Percentiles rank a stretch among this genome's conserved stretches.
Conservation (phyloP, 768 basidiomycete genomes). For the Suillus plorans region DNA sequence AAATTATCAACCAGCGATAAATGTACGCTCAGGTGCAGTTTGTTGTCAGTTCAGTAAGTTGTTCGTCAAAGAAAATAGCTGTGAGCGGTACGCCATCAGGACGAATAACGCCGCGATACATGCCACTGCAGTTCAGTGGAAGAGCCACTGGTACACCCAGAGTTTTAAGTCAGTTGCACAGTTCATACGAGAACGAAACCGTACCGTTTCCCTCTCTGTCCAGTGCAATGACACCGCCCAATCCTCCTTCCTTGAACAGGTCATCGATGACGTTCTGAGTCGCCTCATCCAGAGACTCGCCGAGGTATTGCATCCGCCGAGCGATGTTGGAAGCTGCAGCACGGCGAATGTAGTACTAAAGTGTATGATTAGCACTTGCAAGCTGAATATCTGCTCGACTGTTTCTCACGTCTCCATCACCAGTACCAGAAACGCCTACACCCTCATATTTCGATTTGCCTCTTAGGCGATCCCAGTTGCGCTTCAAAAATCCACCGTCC, state of each 20-base stretch:
- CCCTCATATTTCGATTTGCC: slow-evolving; percentile 39
- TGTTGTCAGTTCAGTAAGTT: slow-evolving; percentile 23
- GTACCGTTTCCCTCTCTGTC: slow-evolving; percentile 69
- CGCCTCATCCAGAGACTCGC: slow-evolving; percentile 58
- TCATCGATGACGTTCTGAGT: slow-evolving; percentile 55
- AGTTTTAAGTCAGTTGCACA: neutral
- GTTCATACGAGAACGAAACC: slow-evolving; percentile 13
- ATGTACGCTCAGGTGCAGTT: neutral
- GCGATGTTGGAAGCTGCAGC: slow-evolving; percentile 67
- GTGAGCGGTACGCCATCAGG: slow-evolving; percentile 69
- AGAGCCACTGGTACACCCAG: slow-evolving; percentile 54
- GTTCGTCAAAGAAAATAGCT: slow-evolving; percentile 77
- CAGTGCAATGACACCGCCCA: slow-evolving; percentile 75
- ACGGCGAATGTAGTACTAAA: slow-evolving; percentile 75
- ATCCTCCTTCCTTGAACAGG: slow-evolving; percentile 55
- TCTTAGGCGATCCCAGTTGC: slow-evolving; percentile 40
- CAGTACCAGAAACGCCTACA: slow-evolving; percentile 81
- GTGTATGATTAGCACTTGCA: slow-evolving; percentile 6
- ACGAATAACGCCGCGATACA: slow-evolving; percentile 78
- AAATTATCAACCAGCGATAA: neutral
- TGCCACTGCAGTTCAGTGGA: slow-evolving; percentile 74
- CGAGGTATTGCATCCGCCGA: slow-evolving; percentile 58
- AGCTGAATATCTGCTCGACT: slow-evolving; percentile 1
- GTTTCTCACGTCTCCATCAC: slow-evolving; percentile 73
- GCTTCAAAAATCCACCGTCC: slow-evolving; percentile 30